Base-by-base conservation (phyloP, 192 early-diverging fungal genomes). In the Funneliformis geosporum region DNA sequence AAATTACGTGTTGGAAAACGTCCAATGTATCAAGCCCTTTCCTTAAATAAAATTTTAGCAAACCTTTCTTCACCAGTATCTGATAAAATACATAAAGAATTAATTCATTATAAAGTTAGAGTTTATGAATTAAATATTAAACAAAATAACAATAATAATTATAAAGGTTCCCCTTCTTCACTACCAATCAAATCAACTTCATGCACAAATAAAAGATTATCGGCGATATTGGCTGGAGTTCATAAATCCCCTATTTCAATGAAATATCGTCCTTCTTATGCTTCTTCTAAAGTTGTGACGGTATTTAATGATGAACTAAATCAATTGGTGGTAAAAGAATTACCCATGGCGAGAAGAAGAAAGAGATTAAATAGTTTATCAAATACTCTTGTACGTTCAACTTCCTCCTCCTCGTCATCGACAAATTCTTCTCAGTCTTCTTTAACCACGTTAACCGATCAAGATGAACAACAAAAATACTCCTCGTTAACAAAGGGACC, bases 201-300 rank as follows among this genome's bases (percentile, higher is more conserved):
- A 50, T 23, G 44, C 16, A 69, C n/a, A 8, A 40, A 69, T n/a
- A 23, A 69, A n/a, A 33, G 21, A 21, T 18, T 69, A 23, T 40
- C 33, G 18, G 38, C 18, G 42, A 40, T 69, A n/a, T 16, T 69
- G 2, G 18, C 67, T 1, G 67, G 42, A 43, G 12, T 16, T n/a
- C 40, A 33, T 21, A 8, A 8, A 10, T 69, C 67, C 10, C 67
- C 67, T 18, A 69, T 69, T 0, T 21, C 40, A 10, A 69, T 10
- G 67, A 69, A 74, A 55, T 74, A 74, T 60, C 55, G 74, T 14
- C 59, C 74, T 62, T 62, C 74, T 14, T 76, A 76, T 76, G 59
- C 39, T 42, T 23, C 50, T 42, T 39, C 39, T 12, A 60, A 60
- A 11, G 28, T 60, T n/a, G 23, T 76, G 7, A 76, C 60, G 43